Conservation (phyloP, 1,139 yeast genomes). For the Kazachstania sp. region DNA sequence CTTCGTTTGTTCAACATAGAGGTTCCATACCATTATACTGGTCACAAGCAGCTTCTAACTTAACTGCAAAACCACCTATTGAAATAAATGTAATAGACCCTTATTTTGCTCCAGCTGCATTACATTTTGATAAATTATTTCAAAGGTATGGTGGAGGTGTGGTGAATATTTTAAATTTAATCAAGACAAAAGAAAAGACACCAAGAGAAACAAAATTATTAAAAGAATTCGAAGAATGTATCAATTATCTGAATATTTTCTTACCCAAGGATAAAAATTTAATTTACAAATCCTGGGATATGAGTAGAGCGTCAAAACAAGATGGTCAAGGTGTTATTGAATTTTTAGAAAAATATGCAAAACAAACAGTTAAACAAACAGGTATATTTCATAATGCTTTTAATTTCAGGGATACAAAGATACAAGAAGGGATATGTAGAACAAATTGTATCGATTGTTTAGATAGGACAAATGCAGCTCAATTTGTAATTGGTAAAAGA, state of each 20-base stretch:
- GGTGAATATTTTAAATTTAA: conserved; percentile 66
- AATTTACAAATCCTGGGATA: conserved; percentile 82
- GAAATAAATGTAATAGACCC: conserved; percentile 82
- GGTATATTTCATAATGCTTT: conserved; percentile 83
- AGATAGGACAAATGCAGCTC: conserved; percentile 97
- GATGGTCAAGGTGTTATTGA: conserved; percentile 85
- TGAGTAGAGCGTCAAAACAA: conserved; percentile 87
- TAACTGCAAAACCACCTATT: conserved; percentile 70
- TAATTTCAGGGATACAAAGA: conserved; percentile 44
- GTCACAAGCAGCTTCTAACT: conserved; percentile 82
- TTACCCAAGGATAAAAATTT: conserved; percentile 56
- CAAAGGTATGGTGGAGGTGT: conserved; percentile 77
- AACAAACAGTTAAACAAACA: conserved; percentile 51
- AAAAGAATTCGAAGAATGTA: conserved; percentile 66
- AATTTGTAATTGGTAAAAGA: conserved; percentile 88
- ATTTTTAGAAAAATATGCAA: conserved; percentile 77
- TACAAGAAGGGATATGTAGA: conserved; percentile 83
- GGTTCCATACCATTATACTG: conserved; percentile 94
- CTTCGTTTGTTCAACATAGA: conserved; percentile 93
- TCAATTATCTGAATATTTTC: conserved; percentile 69
- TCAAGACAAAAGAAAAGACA: conserved; percentile 76
- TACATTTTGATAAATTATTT: conserved; percentile 83
- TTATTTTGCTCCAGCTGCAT: conserved; percentile 77
- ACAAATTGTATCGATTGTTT: conserved; percentile 95
- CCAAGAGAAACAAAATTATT: conserved; percentile 83